Base-by-base conservation (phyloP, 345 rosid genomes). In the Mercurialis annua region DNA sequence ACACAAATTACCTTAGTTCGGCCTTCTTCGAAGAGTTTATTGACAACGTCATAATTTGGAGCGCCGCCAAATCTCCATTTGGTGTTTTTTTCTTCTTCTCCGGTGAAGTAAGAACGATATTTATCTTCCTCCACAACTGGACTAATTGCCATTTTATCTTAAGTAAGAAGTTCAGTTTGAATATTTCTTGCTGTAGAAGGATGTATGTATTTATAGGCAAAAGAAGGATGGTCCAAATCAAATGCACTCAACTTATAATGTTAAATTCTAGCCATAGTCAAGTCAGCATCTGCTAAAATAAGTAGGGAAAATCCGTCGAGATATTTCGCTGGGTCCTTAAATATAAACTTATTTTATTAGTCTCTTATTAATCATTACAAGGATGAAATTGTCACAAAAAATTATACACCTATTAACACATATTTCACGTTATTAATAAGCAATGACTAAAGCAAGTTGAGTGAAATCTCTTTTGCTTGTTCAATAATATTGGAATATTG, bases 21-120 rank as follows among this genome's bases (percentile, higher is more conserved):
- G 66, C 88, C 92, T 76, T 87, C 70, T 66, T 83, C 86, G 47
- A 87, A 87, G 71, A 87, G 85, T 71, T 80, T 77, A 81, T 85
- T 67, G 65, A 85, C 90, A 16, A 12, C 63, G 21, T 85, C 87
- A 33, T 78, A 87, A 70, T 80, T 83, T 4, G 92, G 90, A 42
- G 85, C 77, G 38, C 69, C 71, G 10, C 88, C 88, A 34, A 62
- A 69, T 49, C 75, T 78, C 90, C 92, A 87, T 29, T 69, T 64
- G 48, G 90, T 83, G 70, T 80, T 77, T 74, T 79, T 82, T 70
- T 81, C 92, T 55, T 76, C 89, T 30, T 83, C 89, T 38, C 80
- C 92, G 14, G 47, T 21, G 47, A 87, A 57, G 81, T 56, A 67
- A 42, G 81, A 74, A 5, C 89, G 78, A 60, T 85, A 87, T 44